Evolutionary conservation across 192 early-diverging fungal species (phyloP).

Genomic region (Borealophlyctis nickersoniae): DNA sequence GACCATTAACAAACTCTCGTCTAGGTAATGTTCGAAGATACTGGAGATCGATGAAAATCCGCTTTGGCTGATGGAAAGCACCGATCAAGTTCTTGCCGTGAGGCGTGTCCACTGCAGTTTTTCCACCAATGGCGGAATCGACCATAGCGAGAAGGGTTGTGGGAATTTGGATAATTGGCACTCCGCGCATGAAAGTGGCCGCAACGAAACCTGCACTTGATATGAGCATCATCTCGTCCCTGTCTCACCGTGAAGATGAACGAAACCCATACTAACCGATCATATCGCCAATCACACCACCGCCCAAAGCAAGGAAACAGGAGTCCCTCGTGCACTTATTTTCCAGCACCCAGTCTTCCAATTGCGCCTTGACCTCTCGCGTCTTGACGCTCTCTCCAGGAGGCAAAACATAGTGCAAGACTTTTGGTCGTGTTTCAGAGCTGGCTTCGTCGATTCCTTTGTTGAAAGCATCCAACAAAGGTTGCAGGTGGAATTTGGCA

Average conservation of each 20-base stretch:
- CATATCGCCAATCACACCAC: slow-evolving; percentile 96
- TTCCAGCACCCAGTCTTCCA: slow-evolving; percentile 89
- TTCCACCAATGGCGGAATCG: slow-evolving; percentile 95
- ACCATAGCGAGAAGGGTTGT: slow-evolving; percentile 97
- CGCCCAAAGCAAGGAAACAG: slow-evolving; percentile 88
- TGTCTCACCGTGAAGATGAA: no score
- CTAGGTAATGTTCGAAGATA: slow-evolving; percentile 82
- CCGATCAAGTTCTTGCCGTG: slow-evolving; percentile 94
- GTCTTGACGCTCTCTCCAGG: slow-evolving; percentile 91
- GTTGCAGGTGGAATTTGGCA: slow-evolving; percentile 68
- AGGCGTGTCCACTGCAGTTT: slow-evolving; percentile 95
- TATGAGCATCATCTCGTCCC: no score
- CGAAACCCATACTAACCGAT: slow-evolving; percentile 68
- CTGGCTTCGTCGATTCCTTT: slow-evolving; percentile 27
- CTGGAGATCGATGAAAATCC: slow-evolving; percentile 87
- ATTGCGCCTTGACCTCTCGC: slow-evolving; percentile 74
- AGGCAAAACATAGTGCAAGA: slow-evolving; percentile 75
- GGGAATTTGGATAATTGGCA: slow-evolving; percentile 91
- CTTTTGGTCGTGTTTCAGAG: slow-evolving; percentile 8
- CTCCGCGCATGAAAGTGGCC: slow-evolving; percentile 96
- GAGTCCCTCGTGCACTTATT: slow-evolving; percentile 89
- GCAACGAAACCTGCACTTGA: slow-evolving; percentile 73
- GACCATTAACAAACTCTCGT: slow-evolving; percentile 92
- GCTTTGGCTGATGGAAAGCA: slow-evolving; percentile 93
- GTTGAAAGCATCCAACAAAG: slow-evolving; percentile 53